Evolutionary conservation across 2,329 filamentous ascomycete genomes (phyloP), one percentile per base, ranked within the genome.

Genomic region (Lachnellula arida): DNA sequence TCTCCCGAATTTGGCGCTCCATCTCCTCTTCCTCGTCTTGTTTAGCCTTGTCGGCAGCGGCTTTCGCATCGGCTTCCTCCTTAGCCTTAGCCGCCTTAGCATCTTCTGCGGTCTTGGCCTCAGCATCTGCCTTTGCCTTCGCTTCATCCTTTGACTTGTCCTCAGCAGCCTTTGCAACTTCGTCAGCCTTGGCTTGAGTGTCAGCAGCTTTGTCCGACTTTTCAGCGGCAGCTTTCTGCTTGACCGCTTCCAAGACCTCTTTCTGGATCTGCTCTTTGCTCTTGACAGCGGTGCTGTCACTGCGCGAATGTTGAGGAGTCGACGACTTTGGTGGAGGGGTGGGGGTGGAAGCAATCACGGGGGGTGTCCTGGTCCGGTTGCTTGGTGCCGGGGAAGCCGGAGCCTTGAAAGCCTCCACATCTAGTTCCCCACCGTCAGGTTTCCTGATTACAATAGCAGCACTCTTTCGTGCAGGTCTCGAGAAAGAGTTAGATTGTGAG

Each of bases 381-480:
- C 79, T 77, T 54, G 78, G 80, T 19, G 79, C 47, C 74, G 55
- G 79, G 15, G 80, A 79, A 14, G 86, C 84, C 19, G 87, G 84
- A 1, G 85, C 83, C 73, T 87, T 88, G 53, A 81, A 74, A 53
- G 74, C 82, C 70, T 76, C 89, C 75, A 78, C 81, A 64, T 91
- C 85, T 12, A 97, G 77, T 32, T 85, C 82, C 69, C 94, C 90
- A 60, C 91, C 92, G 54, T 86, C 81, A 32, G 87, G 81, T 67
- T 91, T 89, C 78, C 91, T 95, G 77, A 97, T 96, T 49, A 85
- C 79, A 62, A 97, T 88, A 1, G 87, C 85, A 48, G 85, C 85
- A 72, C 83, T 91, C 78, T 87, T 89, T 49, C 68, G 61, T 22
- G 64, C 40, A 7, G 68, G 63, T 60, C 65, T 63, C 5, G 64